Evolutionary conservation across 768 basidiomycete species (phyloP), one percentile per base, ranked within the genome.

Genomic region (Daedaleopsis sinensis): DNA sequence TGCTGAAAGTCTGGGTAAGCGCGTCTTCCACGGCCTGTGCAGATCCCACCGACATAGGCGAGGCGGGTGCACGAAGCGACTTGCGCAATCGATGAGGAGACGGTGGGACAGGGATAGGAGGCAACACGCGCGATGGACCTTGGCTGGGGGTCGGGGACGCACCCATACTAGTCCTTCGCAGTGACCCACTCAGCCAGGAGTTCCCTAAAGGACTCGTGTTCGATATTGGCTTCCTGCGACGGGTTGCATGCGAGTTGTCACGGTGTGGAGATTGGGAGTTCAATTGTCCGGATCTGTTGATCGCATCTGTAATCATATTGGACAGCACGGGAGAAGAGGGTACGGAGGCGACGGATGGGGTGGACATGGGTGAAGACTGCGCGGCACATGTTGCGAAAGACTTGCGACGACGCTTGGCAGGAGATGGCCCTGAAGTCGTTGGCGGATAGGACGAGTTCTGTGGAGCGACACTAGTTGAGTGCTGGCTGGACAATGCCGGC

Each of bases 21-120:
- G 55, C 59, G 5, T 59, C 53, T 54, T 67, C 63, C n/a, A 67
- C 60, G 9, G 63, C 66, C 19, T 61, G 63, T 7, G 61, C 57
- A 5, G 66, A 67, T 10, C 36, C 50, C 7, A 55, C 36, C 1
- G 65, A 67, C 5, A 23, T 49, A 5, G 36, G n/a, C 9, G 13
- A 51, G 1, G 58, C 39, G 18, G 10, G 18, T 12, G 39, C 3
- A 12, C 18, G 39, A 12, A 18, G 11, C 10, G 18, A 42, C 39
- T 12, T 18, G 13, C 39, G 39, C 39, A 10, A 18, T 5, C 39
- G 39, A 18, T 2, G 18, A 42, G 39, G 18, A 13, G 39, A 42
- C 7, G 3, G 2, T 42, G 39, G 39, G 11, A 10, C 5, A 42
- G 39, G 39, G 18, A 47, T 9, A 54, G 39, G 8, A 51, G 49